phyloP scores from a whole-genome alignment of 148 eudicot genomes.

The Arctostaphylos glauca region DNA sequence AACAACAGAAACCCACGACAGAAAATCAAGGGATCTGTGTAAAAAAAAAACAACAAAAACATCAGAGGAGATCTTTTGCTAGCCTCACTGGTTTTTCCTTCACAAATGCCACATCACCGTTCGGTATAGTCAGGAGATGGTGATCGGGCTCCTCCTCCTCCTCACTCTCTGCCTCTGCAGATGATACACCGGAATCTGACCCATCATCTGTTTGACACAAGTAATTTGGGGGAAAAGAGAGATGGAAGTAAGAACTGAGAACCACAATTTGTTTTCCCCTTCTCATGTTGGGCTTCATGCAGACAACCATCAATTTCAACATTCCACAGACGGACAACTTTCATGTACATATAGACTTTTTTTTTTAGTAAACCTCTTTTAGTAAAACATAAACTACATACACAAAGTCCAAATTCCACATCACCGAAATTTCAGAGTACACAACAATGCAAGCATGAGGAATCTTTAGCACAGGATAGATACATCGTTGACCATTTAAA shows the following conservation, averaged over 20 bases:
- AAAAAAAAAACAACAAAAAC: background rate
- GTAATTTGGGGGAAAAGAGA: background rate
- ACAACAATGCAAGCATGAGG: background rate
- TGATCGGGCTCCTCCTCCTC: slow-evolving; percentile 62
- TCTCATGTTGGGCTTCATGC: background rate
- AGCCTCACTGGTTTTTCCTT: slow-evolving; percentile 67
- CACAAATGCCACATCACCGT: slow-evolving; percentile 68
- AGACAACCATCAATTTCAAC: background rate
- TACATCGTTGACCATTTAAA: background rate
- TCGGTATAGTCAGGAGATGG: slow-evolving; percentile 54
- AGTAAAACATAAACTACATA: background rate
- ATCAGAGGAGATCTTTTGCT: slow-evolving; percentile 51
- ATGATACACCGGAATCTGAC: slow-evolving; percentile 41
- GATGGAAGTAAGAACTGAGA: background rate
- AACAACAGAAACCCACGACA: background rate
- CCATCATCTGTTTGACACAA: slow-evolving; percentile 44
- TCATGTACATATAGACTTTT: background rate
- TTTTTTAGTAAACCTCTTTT: too few species aligned
- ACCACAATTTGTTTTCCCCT: background rate
- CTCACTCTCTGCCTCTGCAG: slow-evolving; percentile 39
- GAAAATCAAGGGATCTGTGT: slow-evolving; percentile 1
- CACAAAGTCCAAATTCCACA: background rate
- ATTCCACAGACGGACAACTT: background rate
- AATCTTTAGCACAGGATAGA: background rate
- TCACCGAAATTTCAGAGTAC: background rate